phyloP scores from a whole-genome alignment of 306 rosid genomes.

The Prunus armeniaca region DNA sequence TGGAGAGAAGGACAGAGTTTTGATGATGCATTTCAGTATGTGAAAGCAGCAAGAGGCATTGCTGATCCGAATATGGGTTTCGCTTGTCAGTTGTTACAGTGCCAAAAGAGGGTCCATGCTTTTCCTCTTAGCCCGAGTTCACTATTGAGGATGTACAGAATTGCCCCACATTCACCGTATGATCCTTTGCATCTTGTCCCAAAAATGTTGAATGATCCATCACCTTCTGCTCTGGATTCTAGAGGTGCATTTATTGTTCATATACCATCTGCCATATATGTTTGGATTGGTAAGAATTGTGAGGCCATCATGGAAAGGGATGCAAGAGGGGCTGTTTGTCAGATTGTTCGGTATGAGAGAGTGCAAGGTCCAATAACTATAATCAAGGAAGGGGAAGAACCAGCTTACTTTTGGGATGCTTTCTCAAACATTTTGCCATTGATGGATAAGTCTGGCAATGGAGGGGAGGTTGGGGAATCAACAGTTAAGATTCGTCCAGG shows the following conservation, averaged over 20 bases:
- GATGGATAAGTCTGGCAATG: slow-evolving; percentile 63
- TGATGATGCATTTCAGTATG: slow-evolving; percentile 98
- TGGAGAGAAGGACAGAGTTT: slow-evolving; percentile 99
- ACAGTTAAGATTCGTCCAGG: slow-evolving; percentile 40
- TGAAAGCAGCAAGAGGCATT: slow-evolving; percentile 96
- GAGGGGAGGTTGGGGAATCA: slow-evolving; percentile 38
- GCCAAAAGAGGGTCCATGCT: slow-evolving; percentile 98
- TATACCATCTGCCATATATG: slow-evolving; percentile 72
- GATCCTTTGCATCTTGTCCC: slow-evolving; percentile 99
- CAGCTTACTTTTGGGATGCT: slow-evolving; percentile 70
- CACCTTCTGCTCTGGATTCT: slow-evolving; percentile 70
- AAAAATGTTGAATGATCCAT: slow-evolving; percentile 85
- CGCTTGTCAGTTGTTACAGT: slow-evolving; percentile 95
- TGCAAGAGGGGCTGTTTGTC: slow-evolving; percentile 91
- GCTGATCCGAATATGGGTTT: slow-evolving; percentile 99
- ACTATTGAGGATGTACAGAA: slow-evolving; percentile 82
- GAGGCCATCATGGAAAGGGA: slow-evolving; percentile 92
- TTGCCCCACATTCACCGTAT: slow-evolving; percentile 93
- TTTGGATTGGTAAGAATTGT: slow-evolving; percentile 92
- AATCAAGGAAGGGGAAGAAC: slow-evolving; percentile 84
- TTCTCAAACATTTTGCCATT: slow-evolving; percentile 72
- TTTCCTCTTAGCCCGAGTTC: slow-evolving; percentile 99
- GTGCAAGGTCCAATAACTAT: slow-evolving; percentile 70
- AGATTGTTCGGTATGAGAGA: slow-evolving; percentile 91
- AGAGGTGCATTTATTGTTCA: slow-evolving; percentile 93